Base-by-base conservation (phyloP, 108 stramenopile species). In the Cyclostephanos tholiformis region DNA sequence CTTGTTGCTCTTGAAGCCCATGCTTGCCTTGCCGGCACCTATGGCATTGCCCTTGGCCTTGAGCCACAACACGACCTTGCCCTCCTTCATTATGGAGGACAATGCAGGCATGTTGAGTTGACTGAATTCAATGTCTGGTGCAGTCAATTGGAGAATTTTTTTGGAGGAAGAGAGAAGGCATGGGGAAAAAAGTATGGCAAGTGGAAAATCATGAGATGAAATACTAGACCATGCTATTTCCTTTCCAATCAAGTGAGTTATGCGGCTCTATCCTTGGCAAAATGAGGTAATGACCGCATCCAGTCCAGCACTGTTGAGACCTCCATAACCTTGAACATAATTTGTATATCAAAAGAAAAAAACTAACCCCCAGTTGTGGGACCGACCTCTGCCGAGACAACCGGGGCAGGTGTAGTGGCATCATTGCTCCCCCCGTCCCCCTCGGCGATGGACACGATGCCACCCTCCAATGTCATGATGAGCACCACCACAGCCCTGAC, bases 31-130 rank as follows among this genome's bases (percentile, higher is more conserved):
- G 4, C 97, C 97, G 9, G 93, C 88, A 58, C 89, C 80, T 32
- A 99, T 89, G 30, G 88, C 73, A 69, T 97, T 97, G 50, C 97
- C 97, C 56, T 94, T 91, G 12, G 79, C 77, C 82, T 97, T 97
- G 39, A 95, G 77, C 98, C 98, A 99, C 25, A 94, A 91, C 19
- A 99, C 98, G 53, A 99, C 93, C 71, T 95, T 97, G 25, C 98
- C 98, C 74, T 96, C 95, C 71, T 96, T 97, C 98, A 99, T 99
- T 46, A 97, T 99, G 19, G 97, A 97, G 11, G 96, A 97, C 20
- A 99, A 87, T 9, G 98, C 98, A n/a, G 98, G 98, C 97, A 99
- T 98, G 81, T 92, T 91, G 64, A 95, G 86, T 69, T 92, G 88
- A 52, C 90, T 92, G 77, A 91, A 95, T 16, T 82, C 80, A 41